Percentiles rank a stretch among this genome's conserved stretches.
These are phyloP conservation scores for Penicillium flavigenum DNA, from an alignment of 495 filamentous ascomycete genomes.

Conservation along the genomic window DNA sequence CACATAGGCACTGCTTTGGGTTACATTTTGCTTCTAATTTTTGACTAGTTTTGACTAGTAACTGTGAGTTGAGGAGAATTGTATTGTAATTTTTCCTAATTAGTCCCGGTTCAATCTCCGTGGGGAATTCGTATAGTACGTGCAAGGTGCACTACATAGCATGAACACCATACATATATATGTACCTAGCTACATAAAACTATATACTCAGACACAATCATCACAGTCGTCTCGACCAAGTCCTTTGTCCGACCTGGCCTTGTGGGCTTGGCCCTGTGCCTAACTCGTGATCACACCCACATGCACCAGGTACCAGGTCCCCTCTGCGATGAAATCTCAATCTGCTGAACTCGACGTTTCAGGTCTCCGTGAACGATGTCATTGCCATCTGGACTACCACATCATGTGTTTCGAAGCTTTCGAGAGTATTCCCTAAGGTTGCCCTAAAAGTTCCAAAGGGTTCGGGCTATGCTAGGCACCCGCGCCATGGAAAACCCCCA, in stretches of 20 bases:
- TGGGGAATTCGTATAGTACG: neutral
- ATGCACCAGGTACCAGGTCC: neutral
- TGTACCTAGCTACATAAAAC: neutral
- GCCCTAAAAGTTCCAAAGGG: neutral
- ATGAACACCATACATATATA: neutral
- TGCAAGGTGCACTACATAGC: neutral
- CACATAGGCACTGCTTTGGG: neutral
- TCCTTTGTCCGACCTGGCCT: neutral
- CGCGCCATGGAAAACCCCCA: neutral
- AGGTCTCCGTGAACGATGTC: neutral
- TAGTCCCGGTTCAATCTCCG: neutral
- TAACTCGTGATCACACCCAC: constrained; percentile 3
- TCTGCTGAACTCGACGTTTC: constrained; percentile 4
- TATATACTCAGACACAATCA: neutral
- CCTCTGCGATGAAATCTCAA: constrained; percentile 12
- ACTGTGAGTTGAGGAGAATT: neutral
- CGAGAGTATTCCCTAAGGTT: neutral
- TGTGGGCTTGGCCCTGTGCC: neutral
- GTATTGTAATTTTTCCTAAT: neutral
- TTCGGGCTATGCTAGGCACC: constrained; percentile 2
- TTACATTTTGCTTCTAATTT: neutral
- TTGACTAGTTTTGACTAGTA: neutral
- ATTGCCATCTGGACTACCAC: constrained; percentile 12
- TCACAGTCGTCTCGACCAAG: neutral
- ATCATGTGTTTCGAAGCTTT: neutral